These are phyloP conservation scores for Pichia heedii DNA, from an alignment of 805 yeast species.

Conservation along the genomic window DNA sequence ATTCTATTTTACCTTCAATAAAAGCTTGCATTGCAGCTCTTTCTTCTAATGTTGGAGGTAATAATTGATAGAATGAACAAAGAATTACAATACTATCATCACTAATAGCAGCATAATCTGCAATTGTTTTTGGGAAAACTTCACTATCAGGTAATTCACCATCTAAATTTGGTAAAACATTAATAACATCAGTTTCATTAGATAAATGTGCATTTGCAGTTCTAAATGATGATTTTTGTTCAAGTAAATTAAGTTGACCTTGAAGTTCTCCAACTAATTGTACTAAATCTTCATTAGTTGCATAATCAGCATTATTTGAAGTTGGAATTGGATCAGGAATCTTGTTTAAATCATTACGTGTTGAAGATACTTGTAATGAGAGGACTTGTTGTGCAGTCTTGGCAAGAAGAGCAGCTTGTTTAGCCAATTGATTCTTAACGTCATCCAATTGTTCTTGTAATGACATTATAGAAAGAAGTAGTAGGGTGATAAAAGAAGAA, in stretches of 20 bases:
- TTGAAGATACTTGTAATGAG: constrained; percentile 56
- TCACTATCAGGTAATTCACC: constrained; percentile 55
- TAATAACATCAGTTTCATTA: constrained; percentile 37
- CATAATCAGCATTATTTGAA: constrained; percentile 46
- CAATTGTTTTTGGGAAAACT: constrained; percentile 49
- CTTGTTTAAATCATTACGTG: constrained; percentile 18
- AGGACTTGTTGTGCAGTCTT: constrained; percentile 76
- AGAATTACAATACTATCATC: constrained; percentile 42
- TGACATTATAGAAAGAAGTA: not conserved
- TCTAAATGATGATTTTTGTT: constrained; percentile 68
- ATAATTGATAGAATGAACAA: constrained; percentile 65
- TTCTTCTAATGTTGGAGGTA: constrained; percentile 55
- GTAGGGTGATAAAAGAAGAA: not conserved
- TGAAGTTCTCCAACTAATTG: constrained; percentile 86
- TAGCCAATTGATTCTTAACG: constrained; percentile 33
- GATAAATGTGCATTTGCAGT: constrained; percentile 49
- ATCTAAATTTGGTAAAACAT: constrained; percentile 68
- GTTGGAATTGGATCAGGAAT: constrained; percentile 15
- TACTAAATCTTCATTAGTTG: constrained; percentile 75
- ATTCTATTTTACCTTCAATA: constrained; percentile 40
- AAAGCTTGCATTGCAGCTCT: constrained; percentile 42
- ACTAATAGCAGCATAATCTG: constrained; percentile 39
- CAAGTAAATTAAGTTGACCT: constrained; percentile 72
- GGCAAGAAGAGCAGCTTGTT: constrained; percentile 57
- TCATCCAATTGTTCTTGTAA: constrained; percentile 36